phyloP scores from a whole-genome alignment of 768 basidiomycete genomes.

The Russula brevipes region DNA sequence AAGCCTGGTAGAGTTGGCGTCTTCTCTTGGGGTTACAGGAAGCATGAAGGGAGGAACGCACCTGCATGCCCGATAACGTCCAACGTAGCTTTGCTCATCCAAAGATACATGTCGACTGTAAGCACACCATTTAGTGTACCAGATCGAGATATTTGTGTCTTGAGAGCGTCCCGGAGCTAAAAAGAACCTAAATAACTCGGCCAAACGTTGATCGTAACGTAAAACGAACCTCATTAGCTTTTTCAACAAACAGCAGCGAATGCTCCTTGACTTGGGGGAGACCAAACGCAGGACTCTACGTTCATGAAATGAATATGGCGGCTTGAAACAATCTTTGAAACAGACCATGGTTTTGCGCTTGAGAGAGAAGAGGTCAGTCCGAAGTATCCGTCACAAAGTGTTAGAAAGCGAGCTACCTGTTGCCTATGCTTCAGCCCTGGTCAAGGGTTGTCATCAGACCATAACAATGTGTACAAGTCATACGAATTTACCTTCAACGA shows the following conservation, averaged over 20 bases:
- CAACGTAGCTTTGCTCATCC: slow-evolving; percentile 19
- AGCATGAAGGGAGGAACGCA: background rate
- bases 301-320: background rate
- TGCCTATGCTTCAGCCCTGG: slow-evolving; percentile 11
- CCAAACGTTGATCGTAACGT: background rate
- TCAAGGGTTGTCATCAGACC: background rate
- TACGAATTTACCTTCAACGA: slow-evolving; percentile 9
- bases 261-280: slow-evolving; percentile 10
- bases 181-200: background rate
- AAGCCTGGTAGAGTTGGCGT: slow-evolving; percentile 7
- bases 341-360: slow-evolving; percentile 20
- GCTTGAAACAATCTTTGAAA: background rate
- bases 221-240: slow-evolving; percentile 17
- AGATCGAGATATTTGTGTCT: background rate
- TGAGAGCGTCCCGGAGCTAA: slow-evolving; percentile 13
- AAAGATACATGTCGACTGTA: slow-evolving; percentile 4
- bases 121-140: slow-evolving; percentile 4
- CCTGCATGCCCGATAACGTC: slow-evolving; percentile 20
- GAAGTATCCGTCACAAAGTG: too few relatives aligned
- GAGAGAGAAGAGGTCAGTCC: background rate
- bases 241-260: slow-evolving; percentile 19
- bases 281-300: slow-evolving; percentile 21
- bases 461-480: background rate
- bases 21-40: background rate
- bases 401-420: slow-evolving; percentile 6